These are phyloP conservation scores for Dictyostelium citrinum DNA, from an alignment of 78 protist species.

Conservation along the genomic window DNA sequence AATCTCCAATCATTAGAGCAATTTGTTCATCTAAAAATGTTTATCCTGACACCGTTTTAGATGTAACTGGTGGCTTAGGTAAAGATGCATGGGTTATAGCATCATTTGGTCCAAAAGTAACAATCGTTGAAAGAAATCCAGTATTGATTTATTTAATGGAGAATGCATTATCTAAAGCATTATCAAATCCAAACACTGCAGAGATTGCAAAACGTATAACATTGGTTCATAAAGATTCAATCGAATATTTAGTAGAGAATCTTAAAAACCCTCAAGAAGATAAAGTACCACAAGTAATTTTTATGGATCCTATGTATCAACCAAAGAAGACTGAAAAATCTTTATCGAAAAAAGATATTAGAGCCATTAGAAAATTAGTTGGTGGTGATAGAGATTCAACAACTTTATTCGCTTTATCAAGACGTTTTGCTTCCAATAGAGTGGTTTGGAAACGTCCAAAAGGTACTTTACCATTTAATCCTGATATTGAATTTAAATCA, in stretches of 20 bases:
- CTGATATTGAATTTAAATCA: neutral
- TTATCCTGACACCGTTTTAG: neutral
- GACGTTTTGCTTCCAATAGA: neutral
- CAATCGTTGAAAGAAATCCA: conserved; percentile 65
- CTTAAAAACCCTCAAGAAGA: neutral
- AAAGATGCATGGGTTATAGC: conserved; percentile 66
- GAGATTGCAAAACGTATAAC: conserved; percentile 50
- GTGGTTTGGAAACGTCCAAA: conserved; percentile 73
- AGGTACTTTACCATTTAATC: neutral
- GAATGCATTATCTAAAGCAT: conserved; percentile 22
- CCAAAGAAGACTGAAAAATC: neutral
- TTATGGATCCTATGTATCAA: conserved; percentile 80
- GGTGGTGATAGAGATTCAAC: conserved; percentile 63
- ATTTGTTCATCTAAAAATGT: neutral
- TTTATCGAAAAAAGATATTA: conserved; percentile 53
- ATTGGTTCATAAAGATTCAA: conserved; percentile 23
- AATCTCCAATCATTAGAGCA: conserved; percentile 54
- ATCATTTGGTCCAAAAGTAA: conserved; percentile 27
- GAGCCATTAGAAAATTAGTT: conserved; percentile 32
- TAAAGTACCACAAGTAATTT: conserved; percentile 29
- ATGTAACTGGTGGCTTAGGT: conserved; percentile 71
- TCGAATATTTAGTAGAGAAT: conserved; percentile 15
- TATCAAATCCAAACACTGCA: neutral
- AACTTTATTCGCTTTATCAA: conserved; percentile 35
- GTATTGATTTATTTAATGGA: neutral